A percentile compares a stretch with the other conserved stretches of the same genome.
Conservation (phyloP, 2,329 filamentous ascomycete species). For the Cladosporium oxysporum region DNA sequence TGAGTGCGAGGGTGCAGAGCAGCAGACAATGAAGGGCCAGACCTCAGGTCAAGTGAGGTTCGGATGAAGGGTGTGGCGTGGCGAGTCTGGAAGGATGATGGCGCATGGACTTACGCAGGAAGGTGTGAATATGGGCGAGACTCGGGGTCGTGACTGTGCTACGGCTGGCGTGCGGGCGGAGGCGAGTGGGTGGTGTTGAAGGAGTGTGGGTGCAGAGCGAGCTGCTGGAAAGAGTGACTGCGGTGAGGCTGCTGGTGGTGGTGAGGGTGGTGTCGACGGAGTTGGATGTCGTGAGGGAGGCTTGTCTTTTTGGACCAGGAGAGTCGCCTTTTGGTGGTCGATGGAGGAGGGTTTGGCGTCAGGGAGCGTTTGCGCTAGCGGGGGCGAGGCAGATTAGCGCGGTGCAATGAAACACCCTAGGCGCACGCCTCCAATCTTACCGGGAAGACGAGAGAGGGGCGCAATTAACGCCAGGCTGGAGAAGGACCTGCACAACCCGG, state of each 20-base stretch:
- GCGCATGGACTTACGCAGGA: slow-evolving; percentile 18
- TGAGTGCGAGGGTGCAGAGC: not conserved
- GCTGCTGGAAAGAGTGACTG: slow-evolving; percentile 22
- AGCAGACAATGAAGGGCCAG: slow-evolving; percentile 16
- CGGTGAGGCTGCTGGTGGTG: slow-evolving; percentile 15
- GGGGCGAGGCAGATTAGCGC: slow-evolving; percentile 3
- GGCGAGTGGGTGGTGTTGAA: slow-evolving; percentile 12
- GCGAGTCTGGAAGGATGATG: slow-evolving; percentile 16
- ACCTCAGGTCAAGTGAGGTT: slow-evolving; percentile 17
- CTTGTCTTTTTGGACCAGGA: slow-evolving; percentile 2
- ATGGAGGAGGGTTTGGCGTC: not conserved
- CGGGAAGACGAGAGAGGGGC: slow-evolving; percentile 1
- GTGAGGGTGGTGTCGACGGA: not conserved
- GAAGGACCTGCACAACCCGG: slow-evolving; percentile 14
- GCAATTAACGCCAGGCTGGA: slow-evolving; percentile 19
- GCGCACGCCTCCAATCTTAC: slow-evolving; percentile 19
- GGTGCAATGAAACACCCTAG: slow-evolving; percentile 10
- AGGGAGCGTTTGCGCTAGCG: slow-evolving; percentile 14
- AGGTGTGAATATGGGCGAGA: slow-evolving; percentile 10
- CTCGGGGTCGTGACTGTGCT: slow-evolving; percentile 12
- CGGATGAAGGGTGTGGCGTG: not conserved
- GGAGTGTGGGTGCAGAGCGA: slow-evolving; percentile 22
- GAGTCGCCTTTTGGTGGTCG: slow-evolving; percentile 2
- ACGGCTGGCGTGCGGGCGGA: slow-evolving; percentile 17
- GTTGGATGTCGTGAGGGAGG: slow-evolving; percentile 10